Evolutionary conservation across 1,284 basidiomycete genomes (phyloP), one percentile per base, ranked within the genome.

Genomic region (Boletus semigastroideus): DNA sequence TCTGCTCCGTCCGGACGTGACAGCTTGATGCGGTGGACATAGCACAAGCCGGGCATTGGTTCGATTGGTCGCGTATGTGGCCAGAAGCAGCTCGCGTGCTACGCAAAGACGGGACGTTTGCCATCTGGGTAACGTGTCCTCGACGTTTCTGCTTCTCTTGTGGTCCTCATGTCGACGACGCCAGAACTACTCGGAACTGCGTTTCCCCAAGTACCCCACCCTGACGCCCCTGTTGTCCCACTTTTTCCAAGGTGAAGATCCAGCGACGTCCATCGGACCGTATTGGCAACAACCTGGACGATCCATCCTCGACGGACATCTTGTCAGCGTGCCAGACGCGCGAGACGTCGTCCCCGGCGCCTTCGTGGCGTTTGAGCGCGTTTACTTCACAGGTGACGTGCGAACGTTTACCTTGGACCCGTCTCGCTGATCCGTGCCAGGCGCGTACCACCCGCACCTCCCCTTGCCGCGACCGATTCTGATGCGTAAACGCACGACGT

Each of bases 41-140:
- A 88, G 90, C 87, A 1, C 92, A 94, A 69, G 84, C 92, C 0
- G 84, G 85, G 0, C 93, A 95, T 66, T 95, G 92, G 92, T 94
- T 95, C 63, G 78, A 94, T 61, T 90, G 88, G 78, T 63, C 68
- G 1, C 78, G 74, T 51, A 76, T 88, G 14, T 95, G 92, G 88
- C 78, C 76, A 1, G 85, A 92, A 65, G 72, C 84, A 1, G 75
- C 77, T 1, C 76, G 87, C 8, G 78, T 90, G 0, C 67, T 94
- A 36, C 76, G 81, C 27, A 78, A 76, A 0, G 79, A 83, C 10
- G 93, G 91, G 0, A 87, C 82, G 0, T 82, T 84, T 9, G 90
- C 89, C 2, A 83, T 90, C 55, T 92, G 90, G 83, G 90, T 90
- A 55, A 25, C 28, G 79, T 69, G n/a, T 5, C 7, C 20, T 16